Evolutionary conservation across 768 basidiomycete genomes (phyloP), one percentile per base, ranked within the genome.

Genomic region (Clitopilus passeckerianus): DNA sequence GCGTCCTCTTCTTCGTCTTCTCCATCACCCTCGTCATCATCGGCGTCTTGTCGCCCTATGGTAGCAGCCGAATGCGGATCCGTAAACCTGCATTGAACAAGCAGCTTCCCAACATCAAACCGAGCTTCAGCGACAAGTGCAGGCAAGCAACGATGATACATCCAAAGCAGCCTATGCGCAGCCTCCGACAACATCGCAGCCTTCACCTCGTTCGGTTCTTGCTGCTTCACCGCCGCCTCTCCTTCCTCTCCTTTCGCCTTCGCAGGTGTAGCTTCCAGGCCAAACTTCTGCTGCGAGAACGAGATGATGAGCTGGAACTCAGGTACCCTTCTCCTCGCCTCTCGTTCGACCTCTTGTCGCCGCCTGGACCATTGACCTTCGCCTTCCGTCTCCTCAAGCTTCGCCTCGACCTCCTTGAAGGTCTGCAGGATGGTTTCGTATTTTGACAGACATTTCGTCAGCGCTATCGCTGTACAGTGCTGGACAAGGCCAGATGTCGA

Each of bases 291-390:
- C 63, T 93, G 89, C 6, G 89, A 87, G 67, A 95, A 90, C 0
- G 86, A 91, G 9, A 97, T 81, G 57, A 97, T 74, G 55, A 95
- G 91, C 64, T 89, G 85, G 60, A 95, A 88, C 54, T 95, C 95
- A 0, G 96, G 95, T 0, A 95, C 81, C 5, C 93, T 80, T 59
- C 79, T 80, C 27, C 91, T 80, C 33, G 85, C 80, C 71, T 95
- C 92, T 64, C 80, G 77, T 68, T 91, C 87, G n/a, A 94, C 66
- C 62, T 95, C 92, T 34, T 73, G 71, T 50, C 79, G 72, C 34
- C 89, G 72, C 60, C 75, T 80, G n/a, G 74, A 73, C 93, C 94
- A 97, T 64, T 87, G 82, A 0, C 93, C 88, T 20, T 84, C 79
- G 27, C 75, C 72, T 61, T 83, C 80, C 10, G 82, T 80, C 65